Evolutionary conservation across 208 protist genomes (phyloP).

Genomic region (Leptomonas pyrrhocoris): DNA sequence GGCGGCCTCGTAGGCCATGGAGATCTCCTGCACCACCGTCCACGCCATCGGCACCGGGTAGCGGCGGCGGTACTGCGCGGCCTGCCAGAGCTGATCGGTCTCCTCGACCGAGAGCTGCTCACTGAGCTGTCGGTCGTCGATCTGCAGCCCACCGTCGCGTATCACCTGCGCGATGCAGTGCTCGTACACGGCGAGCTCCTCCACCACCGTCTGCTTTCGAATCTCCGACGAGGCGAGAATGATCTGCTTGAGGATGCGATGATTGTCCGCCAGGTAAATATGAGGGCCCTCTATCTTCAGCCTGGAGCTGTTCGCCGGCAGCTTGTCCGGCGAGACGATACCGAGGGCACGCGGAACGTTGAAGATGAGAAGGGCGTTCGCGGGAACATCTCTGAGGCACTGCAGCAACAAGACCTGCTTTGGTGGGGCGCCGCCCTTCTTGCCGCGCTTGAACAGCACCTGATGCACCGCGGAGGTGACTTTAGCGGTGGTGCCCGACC

Average conservation of each 20-base stretch:
- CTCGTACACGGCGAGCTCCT: constrained; percentile 77
- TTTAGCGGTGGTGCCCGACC: constrained; percentile 58
- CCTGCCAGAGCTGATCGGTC: constrained; percentile 77
- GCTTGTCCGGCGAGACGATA: constrained; percentile 67
- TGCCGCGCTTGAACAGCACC: constrained; percentile 39
- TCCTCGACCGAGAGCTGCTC: constrained; percentile 78
- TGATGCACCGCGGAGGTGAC: constrained; percentile 17
- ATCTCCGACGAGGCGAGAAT: constrained; percentile 66
- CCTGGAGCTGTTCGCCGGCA: constrained; percentile 73
- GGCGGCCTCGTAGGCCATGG: constrained; percentile 67
- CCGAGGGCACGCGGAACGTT: constrained; percentile 53
- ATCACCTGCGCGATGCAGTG: constrained; percentile 39
- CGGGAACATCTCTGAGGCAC: constrained; percentile 58
- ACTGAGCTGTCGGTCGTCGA: constrained; percentile 44
- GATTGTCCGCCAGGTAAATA: constrained; percentile 42
- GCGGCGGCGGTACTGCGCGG: constrained; percentile 47
- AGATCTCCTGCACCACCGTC: constrained; percentile 43
- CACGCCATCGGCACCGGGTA: constrained; percentile 62
- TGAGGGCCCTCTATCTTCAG: constrained; percentile 77
- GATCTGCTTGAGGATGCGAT: constrained; percentile 64
- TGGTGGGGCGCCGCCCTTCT: constrained; percentile 52
- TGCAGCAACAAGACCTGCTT: constrained; percentile 76
- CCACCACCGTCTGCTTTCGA: constrained; percentile 63
- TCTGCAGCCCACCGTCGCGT: constrained; percentile 39
- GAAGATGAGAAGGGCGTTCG: constrained; percentile 57